Evolutionary conservation across 805 yeast genomes (phyloP), one percentile per base, ranked within the genome.

Genomic region (Yarrowia osloensis): DNA sequence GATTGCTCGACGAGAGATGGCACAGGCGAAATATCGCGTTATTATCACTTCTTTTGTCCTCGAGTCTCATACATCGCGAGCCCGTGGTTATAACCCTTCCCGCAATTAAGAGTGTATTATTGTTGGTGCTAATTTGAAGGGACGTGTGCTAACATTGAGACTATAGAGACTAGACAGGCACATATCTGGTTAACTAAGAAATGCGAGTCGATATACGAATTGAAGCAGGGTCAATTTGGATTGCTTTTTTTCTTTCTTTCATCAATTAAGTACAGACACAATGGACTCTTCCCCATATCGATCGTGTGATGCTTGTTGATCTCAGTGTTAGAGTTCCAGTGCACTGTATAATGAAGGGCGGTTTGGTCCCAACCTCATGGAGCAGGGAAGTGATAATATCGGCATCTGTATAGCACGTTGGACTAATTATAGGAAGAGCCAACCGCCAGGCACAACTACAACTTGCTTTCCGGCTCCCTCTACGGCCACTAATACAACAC

Each of bases 241-340:
- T 50, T 28, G 35, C 35, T 47, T 47, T 31, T 31, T 29, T 0
- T 19, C n/a, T n/a, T 15, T 44, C 29, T 17, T 24, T 13, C 21
- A 22, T 37, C 8, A 5, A n/a, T 17, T n/a, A n/a, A n/a, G 6
- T 35, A 15, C 39, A 35, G 15, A 40, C 22, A 19, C 15, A 28
- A 28, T n/a, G 54, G 24, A 12, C 29, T 21, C 28, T 50, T 33
- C 37, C 33, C 29, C 21, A 11, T 21, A 29, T 50, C 24, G 40
- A 33, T 50, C 57, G 57, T 33, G 57, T 33, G 57, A 33, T 13
- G 57, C 57, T 50, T 50, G 57, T 50, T 31, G 57, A 33, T 33
- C 57, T 31, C 40, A 21, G 19, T 7, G 28, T 50, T 50, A 33
- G 57, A 50, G 40, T 50, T 50, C 37, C 24, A n/a, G 4, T 50